These are phyloP conservation scores for Fusarium subtropicale DNA, from an alignment of 2,329 filamentous ascomycete genomes.

Conservation along the genomic window DNA sequence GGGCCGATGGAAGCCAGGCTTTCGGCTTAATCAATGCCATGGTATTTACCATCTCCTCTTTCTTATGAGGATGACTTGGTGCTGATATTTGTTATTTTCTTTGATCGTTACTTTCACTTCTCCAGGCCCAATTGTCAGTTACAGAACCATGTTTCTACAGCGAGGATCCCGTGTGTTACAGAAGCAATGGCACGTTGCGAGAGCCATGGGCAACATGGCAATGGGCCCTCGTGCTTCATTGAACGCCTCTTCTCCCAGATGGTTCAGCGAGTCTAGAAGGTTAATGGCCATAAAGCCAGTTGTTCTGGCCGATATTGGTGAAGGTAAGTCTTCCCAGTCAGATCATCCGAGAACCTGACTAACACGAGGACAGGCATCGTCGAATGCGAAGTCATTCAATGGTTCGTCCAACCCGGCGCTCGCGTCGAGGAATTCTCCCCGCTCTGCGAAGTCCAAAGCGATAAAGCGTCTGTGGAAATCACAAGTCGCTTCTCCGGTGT, in stretches of 20 bases:
- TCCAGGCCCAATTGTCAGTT: slow-evolving; percentile 28
- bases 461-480: slow-evolving; percentile 92
- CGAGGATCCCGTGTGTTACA: slow-evolving; percentile 62
- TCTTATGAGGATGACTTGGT: slow-evolving; percentile 31
- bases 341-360: slow-evolving; percentile 7
- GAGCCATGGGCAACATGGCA: slow-evolving; percentile 53
- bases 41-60: slow-evolving; percentile 40
- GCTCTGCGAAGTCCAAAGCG: slow-evolving; percentile 97
- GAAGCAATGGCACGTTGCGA: slow-evolving; percentile 63
- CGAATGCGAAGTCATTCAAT: slow-evolving; percentile 98
- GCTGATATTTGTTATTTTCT: slow-evolving; percentile 18
- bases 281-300: slow-evolving; percentile 79
- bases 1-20: slow-evolving; percentile 51
- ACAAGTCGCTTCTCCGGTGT: slow-evolving; percentile 95
- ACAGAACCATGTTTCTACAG: slow-evolving; percentile 64
- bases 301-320: slow-evolving; percentile 85
- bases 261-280: slow-evolving; percentile 63
- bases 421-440: slow-evolving; percentile 98
- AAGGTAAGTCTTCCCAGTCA: slow-evolving; percentile 65
- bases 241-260: slow-evolving; percentile 53
- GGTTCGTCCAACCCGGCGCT: slow-evolving; percentile 97
- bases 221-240: slow-evolving; percentile 46
- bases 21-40: slow-evolving; percentile 43
- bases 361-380: slow-evolving; percentile 77
- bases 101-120: slow-evolving; percentile 34